Percentiles rank a stretch among this genome's conserved stretches.
These are phyloP conservation scores for Aureobasidium sp. DNA, from an alignment of 2,329 filamentous ascomycete species.

Conservation along the genomic window DNA sequence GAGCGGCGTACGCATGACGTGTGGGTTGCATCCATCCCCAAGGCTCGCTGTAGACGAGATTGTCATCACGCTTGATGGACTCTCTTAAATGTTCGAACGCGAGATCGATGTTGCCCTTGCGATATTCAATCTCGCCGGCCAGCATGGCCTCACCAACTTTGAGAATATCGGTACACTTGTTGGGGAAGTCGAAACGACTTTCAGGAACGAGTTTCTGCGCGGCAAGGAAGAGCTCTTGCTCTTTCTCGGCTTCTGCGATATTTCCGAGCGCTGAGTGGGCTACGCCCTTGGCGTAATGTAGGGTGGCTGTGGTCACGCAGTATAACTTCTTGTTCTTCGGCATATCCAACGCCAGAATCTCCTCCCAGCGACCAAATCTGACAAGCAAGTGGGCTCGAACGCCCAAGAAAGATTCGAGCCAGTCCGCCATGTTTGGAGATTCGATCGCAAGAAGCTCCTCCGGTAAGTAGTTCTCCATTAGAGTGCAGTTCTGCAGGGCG, in stretches of 20 bases:
- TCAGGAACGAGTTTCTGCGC: constrained; percentile 48
- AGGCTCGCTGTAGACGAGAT: constrained; percentile 61
- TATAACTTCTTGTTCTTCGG: constrained; percentile 57
- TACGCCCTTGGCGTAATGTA: constrained; percentile 61
- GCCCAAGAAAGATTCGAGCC: constrained; percentile 63
- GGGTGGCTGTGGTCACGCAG: constrained; percentile 61
- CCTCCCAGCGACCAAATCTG: constrained; percentile 66
- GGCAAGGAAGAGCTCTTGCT: constrained; percentile 43
- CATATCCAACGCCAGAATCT: constrained; percentile 51
- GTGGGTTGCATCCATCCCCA: constrained; percentile 75
- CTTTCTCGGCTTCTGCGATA: constrained; percentile 44
- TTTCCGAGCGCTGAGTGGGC: constrained; percentile 55
- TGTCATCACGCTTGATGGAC: constrained; percentile 54
- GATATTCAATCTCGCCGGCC: constrained; percentile 67
- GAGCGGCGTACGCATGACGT: constrained; percentile 60
- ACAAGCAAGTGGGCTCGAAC: constrained; percentile 65
- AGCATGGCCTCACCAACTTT: constrained; percentile 56
- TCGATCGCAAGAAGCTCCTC: constrained; percentile 56
- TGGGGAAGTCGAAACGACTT: constrained; percentile 63
- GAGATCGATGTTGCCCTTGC: constrained; percentile 48
- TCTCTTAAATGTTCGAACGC: constrained; percentile 53
- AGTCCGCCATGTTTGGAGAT: constrained; percentile 61
- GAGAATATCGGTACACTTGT: constrained; percentile 57
- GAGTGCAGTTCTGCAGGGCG: constrained; percentile 53
- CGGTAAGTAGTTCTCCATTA: constrained; percentile 56